Base-by-base conservation (phyloP, 192 early-diverging fungal species). In the Mortierella alpina region DNA sequence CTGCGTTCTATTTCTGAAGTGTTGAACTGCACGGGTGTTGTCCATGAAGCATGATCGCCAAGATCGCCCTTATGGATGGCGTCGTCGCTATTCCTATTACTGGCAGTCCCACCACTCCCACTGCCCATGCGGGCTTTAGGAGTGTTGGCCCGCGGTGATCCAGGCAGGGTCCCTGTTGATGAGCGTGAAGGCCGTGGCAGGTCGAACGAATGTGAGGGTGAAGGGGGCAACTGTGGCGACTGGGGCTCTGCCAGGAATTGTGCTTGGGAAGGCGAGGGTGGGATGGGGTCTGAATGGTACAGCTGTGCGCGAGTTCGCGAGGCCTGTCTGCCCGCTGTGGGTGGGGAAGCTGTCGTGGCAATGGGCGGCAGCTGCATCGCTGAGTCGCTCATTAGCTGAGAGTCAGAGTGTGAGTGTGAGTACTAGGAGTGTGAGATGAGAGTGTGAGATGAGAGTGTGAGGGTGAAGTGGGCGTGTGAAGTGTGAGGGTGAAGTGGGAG, bases 1-100 rank as follows among this genome's bases (percentile, higher is more conserved):
- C 75, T 79, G 13, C 67, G 67, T 50, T 79, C 58, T n/a, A 79
- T 79, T 49, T 71, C 68, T 42, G 64, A 79, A 5, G 63, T 71
- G 23, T 79, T 67, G 64, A 79, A 79, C 45, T 79, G 68, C 17
- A 65, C 51, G 2, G 50, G 54, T 2, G 61, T 50, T 31, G 52
- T 42, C 41, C 44, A 13, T 9, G 61, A 44, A 15, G 60, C 17
- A 11, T 53, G 52, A 58, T 46, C 42, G n/a, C 31, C 31, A 31
- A 31, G 52, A 4, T 2, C 48, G 65, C 11, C 8, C 7, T 41
- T 15, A 10, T 7, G 49, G 51, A 8, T 66, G 23, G 63, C 42
- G 67, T 56, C 49, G 70, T 55, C 44, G 20, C 17, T 64, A 44
- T 59, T 48, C 7, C 20, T 23, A 17, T 59, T 17, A 53, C 2